phyloP scores from a whole-genome alignment of 2,329 filamentous ascomycete genomes.

The Aspergillus ibericus region DNA sequence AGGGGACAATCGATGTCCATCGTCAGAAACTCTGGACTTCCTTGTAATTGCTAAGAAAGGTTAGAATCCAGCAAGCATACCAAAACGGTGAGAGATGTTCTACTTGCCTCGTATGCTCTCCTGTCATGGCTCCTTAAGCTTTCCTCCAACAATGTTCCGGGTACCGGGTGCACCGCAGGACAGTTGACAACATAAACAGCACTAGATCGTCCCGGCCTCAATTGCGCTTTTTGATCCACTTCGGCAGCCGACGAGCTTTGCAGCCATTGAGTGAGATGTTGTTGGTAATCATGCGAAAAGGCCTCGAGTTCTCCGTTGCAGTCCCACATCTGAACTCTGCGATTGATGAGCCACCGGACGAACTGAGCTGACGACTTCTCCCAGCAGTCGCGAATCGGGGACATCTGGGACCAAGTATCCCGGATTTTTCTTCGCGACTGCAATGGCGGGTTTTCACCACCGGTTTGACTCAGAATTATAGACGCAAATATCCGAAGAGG shows the following conservation, averaged over 20 bases:
- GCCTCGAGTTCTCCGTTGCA: conserved; percentile 28
- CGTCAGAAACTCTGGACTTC: conserved; percentile 17
- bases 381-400: conserved; percentile 15
- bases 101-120: conserved; percentile 32
- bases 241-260: conserved; percentile 19
- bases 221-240: neutral
- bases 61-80: neutral
- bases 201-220: conserved; percentile 4
- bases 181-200: conserved; percentile 36
- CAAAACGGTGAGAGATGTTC: neutral
- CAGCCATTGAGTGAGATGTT: conserved; percentile 33
- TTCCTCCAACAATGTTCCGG: conserved; percentile 31
- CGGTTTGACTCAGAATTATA: conserved; percentile 21
- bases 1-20: conserved; percentile 33
- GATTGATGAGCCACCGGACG: conserved; percentile 28
- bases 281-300: conserved; percentile 26
- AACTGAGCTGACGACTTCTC: conserved; percentile 20
- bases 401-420: conserved; percentile 20
- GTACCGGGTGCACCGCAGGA: conserved; percentile 34
- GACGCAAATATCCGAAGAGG: conserved; percentile 22
- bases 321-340: conserved; percentile 28
- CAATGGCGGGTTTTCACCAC: conserved; percentile 17
- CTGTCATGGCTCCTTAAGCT: conserved; percentile 32
- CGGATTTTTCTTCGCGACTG: conserved; percentile 22
- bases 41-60: conserved; percentile 18